Conservation (phyloP, 2,329 filamentous ascomycete species). For the Diaporthe citriasiana region DNA sequence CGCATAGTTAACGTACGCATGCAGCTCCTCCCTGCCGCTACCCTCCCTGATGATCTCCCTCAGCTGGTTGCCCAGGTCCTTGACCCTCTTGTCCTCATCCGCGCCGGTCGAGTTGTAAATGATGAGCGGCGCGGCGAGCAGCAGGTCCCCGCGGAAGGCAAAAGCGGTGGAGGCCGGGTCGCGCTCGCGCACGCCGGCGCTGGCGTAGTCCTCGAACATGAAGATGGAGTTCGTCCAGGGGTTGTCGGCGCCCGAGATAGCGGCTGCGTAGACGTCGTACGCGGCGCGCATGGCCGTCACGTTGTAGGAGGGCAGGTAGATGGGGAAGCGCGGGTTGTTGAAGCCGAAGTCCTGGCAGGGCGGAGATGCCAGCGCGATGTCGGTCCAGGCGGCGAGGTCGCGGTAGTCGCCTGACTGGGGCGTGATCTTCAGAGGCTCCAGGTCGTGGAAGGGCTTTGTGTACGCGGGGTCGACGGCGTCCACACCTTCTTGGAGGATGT, state of each 20-base stretch:
- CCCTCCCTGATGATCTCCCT: conserved; percentile 54
- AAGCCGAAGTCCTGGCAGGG: conserved; percentile 59
- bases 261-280: conserved; percentile 53
- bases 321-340: conserved; percentile 53
- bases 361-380: conserved; percentile 52
- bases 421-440: conserved; percentile 54
- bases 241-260: conserved; percentile 51
- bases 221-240: conserved; percentile 56
- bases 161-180: conserved; percentile 57
- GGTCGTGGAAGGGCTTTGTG: conserved; percentile 58
- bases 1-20: conserved; percentile 67
- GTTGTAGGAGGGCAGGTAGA: conserved; percentile 48
- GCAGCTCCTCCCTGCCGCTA: conserved; percentile 51
- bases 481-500: conserved; percentile 60
- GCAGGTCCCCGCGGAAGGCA: conserved; percentile 54
- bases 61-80: conserved; percentile 54
- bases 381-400: conserved; percentile 60
- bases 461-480: conserved; percentile 56
- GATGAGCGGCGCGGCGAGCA: conserved; percentile 57
- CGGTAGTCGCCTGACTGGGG: conserved; percentile 57
- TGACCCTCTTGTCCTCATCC: conserved; percentile 52
- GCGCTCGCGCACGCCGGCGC: conserved; percentile 58
- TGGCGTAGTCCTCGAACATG: conserved; percentile 70
- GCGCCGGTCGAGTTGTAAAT: conserved; percentile 52
- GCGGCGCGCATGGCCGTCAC: conserved; percentile 51